Evolutionary conservation across 306 rosid species (phyloP).

Genomic region (Fagus sylvatica): DNA sequence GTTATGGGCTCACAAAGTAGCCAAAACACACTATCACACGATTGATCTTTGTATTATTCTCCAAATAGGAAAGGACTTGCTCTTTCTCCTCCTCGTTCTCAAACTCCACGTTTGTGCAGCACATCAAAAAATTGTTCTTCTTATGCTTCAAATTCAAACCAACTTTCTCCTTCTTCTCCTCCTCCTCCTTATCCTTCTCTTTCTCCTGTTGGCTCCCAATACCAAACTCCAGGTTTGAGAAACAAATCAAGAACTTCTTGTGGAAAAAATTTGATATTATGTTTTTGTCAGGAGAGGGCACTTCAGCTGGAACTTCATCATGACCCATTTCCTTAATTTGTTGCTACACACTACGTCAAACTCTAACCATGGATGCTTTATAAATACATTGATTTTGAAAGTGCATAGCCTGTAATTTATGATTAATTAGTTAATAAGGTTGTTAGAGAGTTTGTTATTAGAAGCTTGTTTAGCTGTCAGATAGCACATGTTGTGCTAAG

Average conservation of each 20-base stretch:
- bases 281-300: no score
- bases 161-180: not conserved
- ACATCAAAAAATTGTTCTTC: not conserved
- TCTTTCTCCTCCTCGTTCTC: slow-evolving; percentile 14
- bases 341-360: no score
- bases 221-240: slow-evolving; percentile 18
- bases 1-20: not conserved
- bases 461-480: no score
- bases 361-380: no score
- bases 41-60: not conserved
- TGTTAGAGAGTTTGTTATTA: no score
- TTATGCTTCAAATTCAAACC: not conserved
- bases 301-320: no score
- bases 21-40: slow-evolving; percentile 24
- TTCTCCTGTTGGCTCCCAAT: not conserved
- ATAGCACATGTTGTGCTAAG: no score
- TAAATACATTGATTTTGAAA: no score
- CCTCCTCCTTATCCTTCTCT: not conserved
- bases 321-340: no score
- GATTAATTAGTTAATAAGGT: no score
- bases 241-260: slow-evolving; percentile 26
- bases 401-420: no score
- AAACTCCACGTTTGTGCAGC: slow-evolving; percentile 29
- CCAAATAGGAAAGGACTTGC: slow-evolving; percentile 10
- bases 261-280: not conserved